Evolutionary conservation across 108 stramenopile genomes (phyloP).

Genomic region (Conticribra guillardii): DNA sequence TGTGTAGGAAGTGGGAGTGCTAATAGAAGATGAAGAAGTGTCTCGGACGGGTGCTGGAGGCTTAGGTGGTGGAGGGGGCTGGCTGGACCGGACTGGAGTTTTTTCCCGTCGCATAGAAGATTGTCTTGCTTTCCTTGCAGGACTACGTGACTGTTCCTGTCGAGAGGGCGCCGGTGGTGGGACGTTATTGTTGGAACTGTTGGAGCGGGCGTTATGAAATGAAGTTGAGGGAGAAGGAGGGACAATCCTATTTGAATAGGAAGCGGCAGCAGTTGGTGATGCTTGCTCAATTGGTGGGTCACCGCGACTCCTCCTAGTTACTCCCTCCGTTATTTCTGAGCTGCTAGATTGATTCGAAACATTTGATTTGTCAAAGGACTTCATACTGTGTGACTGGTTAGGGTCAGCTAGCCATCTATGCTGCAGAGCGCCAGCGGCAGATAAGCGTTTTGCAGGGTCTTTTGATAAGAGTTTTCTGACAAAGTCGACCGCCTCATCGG

Average conservation of each 20-base stretch:
- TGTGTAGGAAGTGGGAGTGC: slow-evolving; percentile 10
- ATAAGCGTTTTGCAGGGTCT: slow-evolving; percentile 69
- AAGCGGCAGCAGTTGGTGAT: slow-evolving; percentile 5
- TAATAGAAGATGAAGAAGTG: background rate
- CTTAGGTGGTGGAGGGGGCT: slow-evolving; percentile 32
- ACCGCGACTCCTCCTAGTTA: slow-evolving; percentile 1
- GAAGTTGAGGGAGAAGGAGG: background rate
- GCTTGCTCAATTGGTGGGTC: slow-evolving; percentile 8
- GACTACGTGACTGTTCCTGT: slow-evolving; percentile 3
- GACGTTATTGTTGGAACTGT: background rate
- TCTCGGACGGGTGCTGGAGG: background rate
- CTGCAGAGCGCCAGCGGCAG: slow-evolving; percentile 59
- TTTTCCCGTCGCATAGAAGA: background rate
- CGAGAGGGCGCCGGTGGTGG: slow-evolving; percentile 8
- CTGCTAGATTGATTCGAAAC: slow-evolving; percentile 14
- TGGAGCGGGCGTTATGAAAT: background rate
- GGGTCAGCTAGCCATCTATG: slow-evolving; percentile 64
- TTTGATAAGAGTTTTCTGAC: slow-evolving; percentile 61
- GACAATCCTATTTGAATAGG: background rate
- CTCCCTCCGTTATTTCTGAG: slow-evolving; percentile 8
- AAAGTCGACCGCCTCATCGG: slow-evolving; percentile 73
- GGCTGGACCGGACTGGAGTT: background rate
- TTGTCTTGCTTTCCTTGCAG: background rate
- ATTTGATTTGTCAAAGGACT: background rate
- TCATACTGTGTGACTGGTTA: background rate